Percentiles rank a stretch among this genome's conserved stretches.
Evolutionary conservation across 176 grass and related monocot species (phyloP).

Genomic region (Stipa capillata): DNA sequence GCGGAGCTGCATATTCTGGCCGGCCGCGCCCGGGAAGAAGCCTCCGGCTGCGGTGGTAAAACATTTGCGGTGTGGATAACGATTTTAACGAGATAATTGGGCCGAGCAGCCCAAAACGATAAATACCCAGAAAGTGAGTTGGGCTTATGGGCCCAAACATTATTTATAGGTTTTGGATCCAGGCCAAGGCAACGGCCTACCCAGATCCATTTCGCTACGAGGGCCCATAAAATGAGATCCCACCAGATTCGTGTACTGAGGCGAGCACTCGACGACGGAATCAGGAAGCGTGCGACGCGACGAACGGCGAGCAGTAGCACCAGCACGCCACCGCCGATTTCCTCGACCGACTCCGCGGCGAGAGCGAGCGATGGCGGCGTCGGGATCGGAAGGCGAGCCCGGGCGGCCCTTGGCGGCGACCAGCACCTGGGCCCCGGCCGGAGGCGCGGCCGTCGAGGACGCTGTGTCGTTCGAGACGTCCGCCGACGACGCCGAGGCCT

Average conservation of each 20-base stretch:
- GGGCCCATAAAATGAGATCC: not conserved
- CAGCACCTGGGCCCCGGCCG: slow-evolving; percentile 33
- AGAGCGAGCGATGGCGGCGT: slow-evolving; percentile 28
- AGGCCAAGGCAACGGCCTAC: too few relatives aligned
- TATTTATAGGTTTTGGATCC: too few relatives aligned
- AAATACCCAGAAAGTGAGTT: not conserved
- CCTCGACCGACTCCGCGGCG: not conserved
- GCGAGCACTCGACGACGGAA: slow-evolving; percentile 24
- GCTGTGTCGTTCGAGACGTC: slow-evolving; percentile 64
- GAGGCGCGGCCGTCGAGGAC: slow-evolving; percentile 31
- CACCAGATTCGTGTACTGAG: slow-evolving; percentile 17
- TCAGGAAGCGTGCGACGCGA: slow-evolving; percentile 17
- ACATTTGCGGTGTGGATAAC: slow-evolving; percentile 21
- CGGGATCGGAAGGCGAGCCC: slow-evolving; percentile 12
- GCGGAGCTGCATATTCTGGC: slow-evolving; percentile 16
- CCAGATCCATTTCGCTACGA: too few relatives aligned
- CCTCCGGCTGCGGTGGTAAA: slow-evolving; percentile 5
- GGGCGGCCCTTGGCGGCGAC: slow-evolving; percentile 28
- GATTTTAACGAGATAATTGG: not conserved
- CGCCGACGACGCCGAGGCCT: slow-evolving; percentile 20
- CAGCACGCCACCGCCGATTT: not conserved
- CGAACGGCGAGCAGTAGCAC: too few relatives aligned
- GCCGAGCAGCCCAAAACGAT: not conserved
- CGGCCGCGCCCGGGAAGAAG: not conserved
- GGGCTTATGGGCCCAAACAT: too few relatives aligned